Base-by-base conservation (phyloP, 2,329 filamentous ascomycete genomes). In the Pseudogymnoascus sp. region DNA sequence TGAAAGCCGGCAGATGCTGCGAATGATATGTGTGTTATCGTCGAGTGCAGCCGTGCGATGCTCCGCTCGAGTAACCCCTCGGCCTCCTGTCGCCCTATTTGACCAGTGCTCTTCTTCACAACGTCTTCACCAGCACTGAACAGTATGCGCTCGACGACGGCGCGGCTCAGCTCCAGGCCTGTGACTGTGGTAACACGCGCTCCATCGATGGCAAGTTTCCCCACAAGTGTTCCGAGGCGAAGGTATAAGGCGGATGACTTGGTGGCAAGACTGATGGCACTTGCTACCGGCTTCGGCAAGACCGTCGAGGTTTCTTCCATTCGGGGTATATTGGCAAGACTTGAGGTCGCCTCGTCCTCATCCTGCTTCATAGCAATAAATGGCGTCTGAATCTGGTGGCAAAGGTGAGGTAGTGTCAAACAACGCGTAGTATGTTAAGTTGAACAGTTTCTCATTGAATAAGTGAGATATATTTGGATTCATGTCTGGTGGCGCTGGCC, bases 1-100 rank as follows among this genome's bases (percentile, higher is more conserved):
- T 85, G 78, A 67, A 88, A 87, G 56, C 84, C 79, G 2, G 85
- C 81, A 1, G 82, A 81, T 1, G 84, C 85, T 77, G 83, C 85
- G 68, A 87, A 86, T 42, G 85, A 82, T 28, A 84, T 78, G 60
- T 81, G 79, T 5, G 81, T 82, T 72, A 87, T 83, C 23, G 82
- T 82, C 61, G 78, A 77, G 67, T 87, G 84, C 44, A 87, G 73
- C 62, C 75, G 78, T 64, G 84, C 82, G 31, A 87, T 76, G 68
- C 81, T 84, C 64, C 76, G 76, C 68, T 85, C 83, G 50, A 87
- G 73, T 11, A 86, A 74, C 2, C 79, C 80, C 70, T 87, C 84
- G 36, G 84, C 79, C 65, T 85, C 82, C 21, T 77, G 73, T 60
- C 75, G 78, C 31, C 78, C 79, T 18, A 84, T 64, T 1, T 82